phyloP scores from a whole-genome alignment of 1,139 yeast genomes.

The Lodderomyces pseudojiufengensis region DNA sequence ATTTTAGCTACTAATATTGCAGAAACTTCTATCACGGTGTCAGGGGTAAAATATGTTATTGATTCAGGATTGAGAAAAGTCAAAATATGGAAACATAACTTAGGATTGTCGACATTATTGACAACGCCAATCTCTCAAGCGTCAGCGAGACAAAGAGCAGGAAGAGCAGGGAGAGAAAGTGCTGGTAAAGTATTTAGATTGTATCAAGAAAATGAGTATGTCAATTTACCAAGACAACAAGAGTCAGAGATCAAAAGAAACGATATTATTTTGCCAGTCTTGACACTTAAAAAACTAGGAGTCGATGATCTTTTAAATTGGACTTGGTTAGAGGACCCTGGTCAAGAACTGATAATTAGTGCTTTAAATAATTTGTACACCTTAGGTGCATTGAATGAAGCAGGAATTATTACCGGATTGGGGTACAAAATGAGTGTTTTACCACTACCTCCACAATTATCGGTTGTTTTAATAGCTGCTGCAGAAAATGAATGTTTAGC shows the following conservation, averaged over 20 bases:
- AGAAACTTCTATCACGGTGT: conserved; percentile 92
- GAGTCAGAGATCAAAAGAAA: conserved; percentile 91
- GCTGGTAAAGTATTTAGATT: conserved; percentile 83
- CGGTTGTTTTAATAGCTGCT: conserved; percentile 81
- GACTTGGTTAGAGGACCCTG: conserved; percentile 93
- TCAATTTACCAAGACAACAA: conserved; percentile 63
- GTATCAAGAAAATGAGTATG: conserved; percentile 69
- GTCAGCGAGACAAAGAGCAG: conserved; percentile 91
- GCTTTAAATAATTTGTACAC: conserved; percentile 78
- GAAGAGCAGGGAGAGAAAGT: conserved; percentile 98
- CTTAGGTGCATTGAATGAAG: conserved; percentile 72
- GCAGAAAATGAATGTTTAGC: conserved; percentile 52
- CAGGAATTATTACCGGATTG: conserved; percentile 68
- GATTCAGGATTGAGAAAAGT: conserved; percentile 92
- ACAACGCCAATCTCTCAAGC: conserved; percentile 94
- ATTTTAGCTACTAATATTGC: conserved; percentile 94
- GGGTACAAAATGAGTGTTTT: conserved; percentile 85
- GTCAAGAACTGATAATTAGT: conserved; percentile 67
- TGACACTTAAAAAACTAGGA: conserved; percentile 79
- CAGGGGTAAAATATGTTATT: conserved; percentile 91
- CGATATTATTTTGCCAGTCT: conserved; percentile 78
- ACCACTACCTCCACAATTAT: conserved; percentile 87
- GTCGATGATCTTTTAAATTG: conserved; percentile 80
- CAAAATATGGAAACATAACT: conserved; percentile 88
- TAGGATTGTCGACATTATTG: conserved; percentile 84